phyloP scores from a whole-genome alignment of 2,329 filamentous ascomycete genomes.

The Elsinoe ampelina region DNA sequence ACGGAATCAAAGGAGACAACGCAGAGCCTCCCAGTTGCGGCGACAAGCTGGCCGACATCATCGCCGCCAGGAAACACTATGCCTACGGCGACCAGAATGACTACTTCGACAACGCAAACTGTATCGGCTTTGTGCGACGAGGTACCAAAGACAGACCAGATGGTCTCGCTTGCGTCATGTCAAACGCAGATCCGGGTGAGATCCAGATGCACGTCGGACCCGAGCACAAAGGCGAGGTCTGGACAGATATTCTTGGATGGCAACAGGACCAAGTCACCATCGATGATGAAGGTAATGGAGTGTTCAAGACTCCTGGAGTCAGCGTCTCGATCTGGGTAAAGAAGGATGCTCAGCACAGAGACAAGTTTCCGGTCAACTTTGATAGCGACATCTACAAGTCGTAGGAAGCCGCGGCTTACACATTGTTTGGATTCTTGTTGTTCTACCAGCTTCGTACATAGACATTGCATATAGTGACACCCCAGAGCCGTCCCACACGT shows the following conservation, averaged over 20 bases:
- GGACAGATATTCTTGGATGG: slow-evolving; percentile 56
- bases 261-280: slow-evolving; percentile 48
- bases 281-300: slow-evolving; percentile 48
- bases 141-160: slow-evolving; percentile 42
- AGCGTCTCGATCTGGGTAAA: slow-evolving; percentile 56
- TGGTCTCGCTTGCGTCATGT: slow-evolving; percentile 44
- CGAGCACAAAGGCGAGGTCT: slow-evolving; percentile 42
- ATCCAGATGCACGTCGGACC: slow-evolving; percentile 55
- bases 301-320: slow-evolving; percentile 45
- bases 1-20: slow-evolving; percentile 49
- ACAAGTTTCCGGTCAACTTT: slow-evolving; percentile 32
- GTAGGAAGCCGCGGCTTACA: neutral
- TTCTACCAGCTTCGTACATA: too few relatives aligned
- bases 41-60: slow-evolving; percentile 45
- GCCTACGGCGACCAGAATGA: slow-evolving; percentile 57
- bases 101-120: slow-evolving; percentile 52
- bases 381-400: slow-evolving; percentile 19
- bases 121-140: slow-evolving; percentile 50
- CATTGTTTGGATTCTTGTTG: neutral
- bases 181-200: slow-evolving; percentile 24
- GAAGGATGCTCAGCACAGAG: slow-evolving; percentile 45
- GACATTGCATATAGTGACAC: too few relatives aligned
- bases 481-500: too few relatives aligned
- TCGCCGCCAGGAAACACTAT: slow-evolving; percentile 55
- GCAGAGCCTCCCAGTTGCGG: slow-evolving; percentile 38